Percentiles rank a stretch among this genome's conserved stretches.
These are phyloP conservation scores for Leonotis leonurus DNA, from an alignment of 257 asterid species.

Conservation along the genomic window DNA sequence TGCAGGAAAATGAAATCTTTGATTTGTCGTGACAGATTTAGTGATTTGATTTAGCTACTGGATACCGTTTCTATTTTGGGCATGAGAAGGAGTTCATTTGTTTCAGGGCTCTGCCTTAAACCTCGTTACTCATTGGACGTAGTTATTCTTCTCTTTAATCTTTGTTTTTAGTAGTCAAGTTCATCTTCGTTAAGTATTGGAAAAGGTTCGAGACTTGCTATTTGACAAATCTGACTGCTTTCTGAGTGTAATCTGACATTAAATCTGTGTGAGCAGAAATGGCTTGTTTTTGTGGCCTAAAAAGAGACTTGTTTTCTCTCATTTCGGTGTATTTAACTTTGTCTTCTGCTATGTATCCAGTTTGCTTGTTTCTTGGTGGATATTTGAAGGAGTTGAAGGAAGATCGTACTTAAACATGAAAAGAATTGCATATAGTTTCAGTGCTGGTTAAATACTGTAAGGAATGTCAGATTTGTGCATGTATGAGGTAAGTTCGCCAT, in stretches of 20 bases:
- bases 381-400: conserved; percentile 35
- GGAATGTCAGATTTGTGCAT: conserved; percentile 63
- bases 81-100: not conserved
- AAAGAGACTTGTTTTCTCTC: not conserved
- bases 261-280: not conserved
- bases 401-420: conserved; percentile 31
- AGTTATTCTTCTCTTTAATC: not conserved
- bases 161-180: not conserved
- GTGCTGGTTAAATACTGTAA: conserved; percentile 44
- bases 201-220: not conserved
- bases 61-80: not conserved
- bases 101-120: not conserved
- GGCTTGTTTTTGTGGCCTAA: not conserved
- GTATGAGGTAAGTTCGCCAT: conserved; percentile 37
- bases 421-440: conserved; percentile 27
- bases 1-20: not conserved
- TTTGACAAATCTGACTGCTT: not conserved
- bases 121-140: not conserved
- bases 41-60: not conserved
- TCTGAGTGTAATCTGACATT: not conserved
- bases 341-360: conserved; percentile 17
- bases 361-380: conserved; percentile 14
- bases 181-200: not conserved
- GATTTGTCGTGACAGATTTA: not conserved
- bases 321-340: not conserved